Base-by-base conservation (phyloP, 495 filamentous ascomycete genomes). In the Penicillium pancosmium region DNA sequence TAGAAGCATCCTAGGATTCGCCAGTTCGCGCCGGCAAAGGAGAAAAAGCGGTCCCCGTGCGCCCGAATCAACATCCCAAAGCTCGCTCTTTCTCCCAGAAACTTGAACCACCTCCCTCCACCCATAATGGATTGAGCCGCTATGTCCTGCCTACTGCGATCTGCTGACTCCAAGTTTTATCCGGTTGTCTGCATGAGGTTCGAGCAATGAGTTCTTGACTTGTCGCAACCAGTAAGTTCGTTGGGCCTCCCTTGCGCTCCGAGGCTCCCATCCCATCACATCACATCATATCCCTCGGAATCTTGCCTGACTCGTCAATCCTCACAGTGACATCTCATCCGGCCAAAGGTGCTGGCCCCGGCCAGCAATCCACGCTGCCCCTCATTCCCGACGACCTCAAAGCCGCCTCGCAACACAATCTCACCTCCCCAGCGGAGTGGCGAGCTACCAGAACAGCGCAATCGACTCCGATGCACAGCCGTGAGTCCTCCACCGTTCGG, bases 391-490 rank as follows among this genome's bases (percentile, higher is more conserved):
- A 79, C 68, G 76, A 78, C 52, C 65, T 72, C 18, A 73, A 62
- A 57, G 63, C 68, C 48, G 63, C 67, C 67, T 76, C 77, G 68
- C 77, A 77, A 66, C 76, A 78, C 68, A 69, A 47, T 43, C 67
- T 77, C 53, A 59, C 73, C 57, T 76, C 77, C 54, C 67, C 73
- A 56, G 64, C 73, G 52, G 78, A 79, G 44, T 70, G 76, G 41
- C 66, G 76, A 61, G 74, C 71, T 16, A 70, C 74, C 27, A 73
- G 73, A 56, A 78, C 75, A 25, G 69, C 70, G 53, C 84, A 85
- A 57, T 80, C 81, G 4, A 74, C 78, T 57, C 80, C 80, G 41
- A 74, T 81, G 62, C 78, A 78, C 61, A 78, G 77, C 52, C 71
- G 77, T 57, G 77, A 80, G 62, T 65, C 77, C 27, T 80, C 77